phyloP scores from a whole-genome alignment of 163 green algal genomes.

The Chlamydomonas reinhardtii region DNA sequence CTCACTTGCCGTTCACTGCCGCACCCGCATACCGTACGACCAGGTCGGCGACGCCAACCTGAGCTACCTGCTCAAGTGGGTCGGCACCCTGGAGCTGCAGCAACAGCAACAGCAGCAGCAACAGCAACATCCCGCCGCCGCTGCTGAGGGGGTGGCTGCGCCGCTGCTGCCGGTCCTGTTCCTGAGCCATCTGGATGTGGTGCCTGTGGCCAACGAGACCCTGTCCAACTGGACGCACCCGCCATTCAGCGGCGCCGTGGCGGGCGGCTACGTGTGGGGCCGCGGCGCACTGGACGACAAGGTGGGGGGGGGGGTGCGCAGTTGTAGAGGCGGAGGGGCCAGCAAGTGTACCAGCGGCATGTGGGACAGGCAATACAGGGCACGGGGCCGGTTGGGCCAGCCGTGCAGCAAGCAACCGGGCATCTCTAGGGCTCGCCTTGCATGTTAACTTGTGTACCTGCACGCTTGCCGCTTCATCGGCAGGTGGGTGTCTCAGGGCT shows the following conservation, averaged over 20 bases:
- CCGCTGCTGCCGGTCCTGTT: constrained; percentile 56
- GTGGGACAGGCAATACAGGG: too few species aligned
- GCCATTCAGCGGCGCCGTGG: constrained; percentile 65
- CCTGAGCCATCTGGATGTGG: constrained; percentile 66
- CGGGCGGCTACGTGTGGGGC: constrained; percentile 64
- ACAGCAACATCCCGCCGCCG: background rate
- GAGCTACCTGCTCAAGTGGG: constrained; percentile 64
- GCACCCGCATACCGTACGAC: too few species aligned
- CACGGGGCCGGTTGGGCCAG: too few species aligned
- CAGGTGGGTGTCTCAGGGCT: constrained; percentile 56
- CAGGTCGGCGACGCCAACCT: constrained; percentile 32
- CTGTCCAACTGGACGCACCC: constrained; percentile 51
- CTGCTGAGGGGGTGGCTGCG: too few species aligned
- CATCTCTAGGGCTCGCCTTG: too few species aligned
- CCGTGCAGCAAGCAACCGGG: too few species aligned
- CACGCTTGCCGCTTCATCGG: background rate
- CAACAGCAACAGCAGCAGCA: background rate
- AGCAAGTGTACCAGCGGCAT: too few species aligned
- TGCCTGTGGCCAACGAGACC: constrained; percentile 60
- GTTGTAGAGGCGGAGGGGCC: too few species aligned
- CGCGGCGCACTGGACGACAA: constrained; percentile 68
- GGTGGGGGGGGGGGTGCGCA: background rate
- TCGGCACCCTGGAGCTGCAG: constrained; percentile 14
- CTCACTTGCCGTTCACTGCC: too few species aligned
- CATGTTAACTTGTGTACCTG: too few species aligned